Evolutionary conservation across 1,284 basidiomycete genomes (phyloP), one percentile per base, ranked within the genome.

Genomic region (Ganoderma sinense): DNA sequence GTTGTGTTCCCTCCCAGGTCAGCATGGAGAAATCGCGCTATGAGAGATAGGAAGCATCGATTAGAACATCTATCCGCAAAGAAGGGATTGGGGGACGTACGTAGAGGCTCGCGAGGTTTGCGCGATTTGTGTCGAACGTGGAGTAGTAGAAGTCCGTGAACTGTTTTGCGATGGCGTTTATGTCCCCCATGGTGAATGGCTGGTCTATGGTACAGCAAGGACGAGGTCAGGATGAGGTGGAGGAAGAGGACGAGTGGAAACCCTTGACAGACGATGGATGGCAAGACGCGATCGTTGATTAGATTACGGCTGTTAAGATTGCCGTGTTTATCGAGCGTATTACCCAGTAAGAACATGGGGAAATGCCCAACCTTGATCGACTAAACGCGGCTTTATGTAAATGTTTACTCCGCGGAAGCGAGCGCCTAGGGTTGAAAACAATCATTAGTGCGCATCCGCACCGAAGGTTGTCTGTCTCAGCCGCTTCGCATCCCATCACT

Each of bases 1-100:
- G 83, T 66, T 87, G 90, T 43, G 80, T 71, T 29, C 89, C 88
- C 84, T 99, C 97, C 83, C 91, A 99, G 13, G 93, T 91, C 77
- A 99, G 85, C 95, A 98, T 98, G 29, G 97, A 99, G 65, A 80
- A 71, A 39, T 87, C 84, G 73, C 97, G 90, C 97, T 99, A 79
- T 41, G 18, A 16, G 62, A 11, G 31, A 62, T 33, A 61, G 55
- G 48, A 4, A 18, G 40, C 65, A 40, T 31, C 41, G 16, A 56
- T 70, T 73, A 75, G 71, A 73, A 40, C 41, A 59, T n/a, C 13
- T 20, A 7, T 8, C 18, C 14, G 56, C 11, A 18, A 39, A 13
- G 39, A 23, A 56, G 23, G 23, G 36, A 7, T 18, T 55, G 60
- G 48, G 64, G 41, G 70, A 87, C 91, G 78, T 73, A 96, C 95